A percentile compares a stretch with the other conserved stretches of the same genome.
These are phyloP conservation scores for Rossbeevera mucosa DNA, from an alignment of 768 basidiomycete species.

Conservation along the genomic window DNA sequence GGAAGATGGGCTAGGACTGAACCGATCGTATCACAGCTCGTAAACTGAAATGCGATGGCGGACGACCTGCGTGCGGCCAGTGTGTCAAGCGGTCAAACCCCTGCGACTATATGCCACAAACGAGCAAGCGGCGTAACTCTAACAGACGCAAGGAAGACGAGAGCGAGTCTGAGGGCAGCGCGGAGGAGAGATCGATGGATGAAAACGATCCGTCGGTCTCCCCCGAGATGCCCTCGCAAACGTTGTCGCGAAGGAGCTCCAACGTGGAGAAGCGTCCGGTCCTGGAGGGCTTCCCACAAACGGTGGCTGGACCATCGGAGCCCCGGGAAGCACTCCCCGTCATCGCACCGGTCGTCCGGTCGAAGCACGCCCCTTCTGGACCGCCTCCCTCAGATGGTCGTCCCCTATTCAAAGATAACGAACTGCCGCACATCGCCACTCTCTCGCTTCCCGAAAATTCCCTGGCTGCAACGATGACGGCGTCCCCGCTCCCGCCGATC, in stretches of 20 bases:
- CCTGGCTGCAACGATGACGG: constrained; percentile 55
- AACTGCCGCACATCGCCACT: constrained; percentile 69
- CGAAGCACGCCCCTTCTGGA: constrained; percentile 26
- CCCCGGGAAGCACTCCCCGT: constrained; percentile 41
- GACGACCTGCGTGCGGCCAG: constrained; percentile 76
- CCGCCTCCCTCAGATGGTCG: constrained; percentile 33
- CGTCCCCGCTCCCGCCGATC: constrained; percentile 58
- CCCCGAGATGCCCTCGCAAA: constrained; percentile 39
- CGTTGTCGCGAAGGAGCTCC: constrained; percentile 34
- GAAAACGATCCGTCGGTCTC: constrained; percentile 52
- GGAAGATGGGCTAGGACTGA: constrained; percentile 13
- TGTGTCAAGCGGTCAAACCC: constrained; percentile 73
- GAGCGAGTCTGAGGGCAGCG: constrained; percentile 57
- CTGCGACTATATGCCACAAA: constrained; percentile 75
- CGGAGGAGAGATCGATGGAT: constrained; percentile 53
- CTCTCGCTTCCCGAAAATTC: constrained; percentile 56
- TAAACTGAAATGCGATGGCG: constrained; percentile 86
- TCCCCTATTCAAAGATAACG: constrained; percentile 52
- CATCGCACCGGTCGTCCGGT: constrained; percentile 33
- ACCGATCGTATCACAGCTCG: constrained; percentile 49
- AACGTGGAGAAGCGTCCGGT: constrained; percentile 34
- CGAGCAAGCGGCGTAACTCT: constrained; percentile 67
- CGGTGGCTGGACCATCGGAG: constrained; percentile 35
- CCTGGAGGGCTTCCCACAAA: constrained; percentile 28
- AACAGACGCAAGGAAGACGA: constrained; percentile 61